Percentiles rank a stretch among this genome's conserved stretches.
These are phyloP conservation scores for Rubus parviflorus DNA, from an alignment of 306 rosid species.

Conservation along the genomic window DNA sequence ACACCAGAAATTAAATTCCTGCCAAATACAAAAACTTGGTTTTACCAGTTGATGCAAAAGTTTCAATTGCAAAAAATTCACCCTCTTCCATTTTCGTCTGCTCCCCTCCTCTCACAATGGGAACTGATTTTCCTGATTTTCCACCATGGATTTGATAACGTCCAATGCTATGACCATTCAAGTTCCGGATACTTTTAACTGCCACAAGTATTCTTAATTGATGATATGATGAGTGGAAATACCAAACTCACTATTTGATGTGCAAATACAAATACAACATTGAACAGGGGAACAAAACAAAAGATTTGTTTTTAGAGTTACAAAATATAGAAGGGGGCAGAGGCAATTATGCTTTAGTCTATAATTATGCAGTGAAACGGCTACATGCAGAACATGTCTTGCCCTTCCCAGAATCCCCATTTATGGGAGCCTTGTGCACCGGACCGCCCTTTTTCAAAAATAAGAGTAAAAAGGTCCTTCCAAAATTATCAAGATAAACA, in stretches of 20 bases:
- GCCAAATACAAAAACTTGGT: slow-evolving; percentile 23
- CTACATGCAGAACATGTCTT: too few species aligned
- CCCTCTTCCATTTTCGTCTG: slow-evolving; percentile 99
- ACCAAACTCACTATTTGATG: neutral
- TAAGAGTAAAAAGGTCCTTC: neutral
- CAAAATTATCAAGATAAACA: too few species aligned
- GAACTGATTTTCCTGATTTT: slow-evolving; percentile 86
- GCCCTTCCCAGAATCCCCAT: too few species aligned
- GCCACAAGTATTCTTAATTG: slow-evolving; percentile 20
- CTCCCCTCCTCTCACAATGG: slow-evolving; percentile 98
- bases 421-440: too few species aligned
- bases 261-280: neutral
- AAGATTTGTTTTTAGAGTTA: too few species aligned
- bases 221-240: neutral
- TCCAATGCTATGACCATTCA: slow-evolving; percentile 98
- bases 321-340: too few species aligned
- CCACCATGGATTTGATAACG: slow-evolving; percentile 97
- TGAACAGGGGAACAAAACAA: too few species aligned
- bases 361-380: too few species aligned
- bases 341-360: too few species aligned
- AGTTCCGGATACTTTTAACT: slow-evolving; percentile 92
- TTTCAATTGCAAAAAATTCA: slow-evolving; percentile 93
- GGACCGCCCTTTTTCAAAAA: neutral
- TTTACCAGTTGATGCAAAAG: slow-evolving; percentile 92
- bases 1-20: slow-evolving; percentile 8